Evolutionary conservation across 2,329 filamentous ascomycete species (phyloP).

Genomic region (Aspergillus fumigatus): DNA sequence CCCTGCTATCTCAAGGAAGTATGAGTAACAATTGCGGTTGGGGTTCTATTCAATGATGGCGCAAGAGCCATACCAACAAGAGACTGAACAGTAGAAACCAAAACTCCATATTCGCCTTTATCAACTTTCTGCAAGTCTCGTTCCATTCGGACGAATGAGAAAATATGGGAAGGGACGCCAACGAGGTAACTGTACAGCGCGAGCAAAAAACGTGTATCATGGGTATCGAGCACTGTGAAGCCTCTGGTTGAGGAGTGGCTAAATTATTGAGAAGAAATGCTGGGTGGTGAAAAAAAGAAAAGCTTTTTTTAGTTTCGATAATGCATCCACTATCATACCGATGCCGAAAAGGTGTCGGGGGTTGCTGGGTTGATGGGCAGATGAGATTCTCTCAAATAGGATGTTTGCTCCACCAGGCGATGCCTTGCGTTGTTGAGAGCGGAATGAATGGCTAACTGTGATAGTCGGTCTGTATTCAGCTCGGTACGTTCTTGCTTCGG

Average conservation of each 20-base stretch:
- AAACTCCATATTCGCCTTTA: background rate
- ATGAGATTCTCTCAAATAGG: conserved; percentile 20
- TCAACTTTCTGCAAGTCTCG: background rate
- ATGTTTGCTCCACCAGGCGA: conserved; percentile 6
- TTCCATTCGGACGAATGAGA: background rate
- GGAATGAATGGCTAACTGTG: conserved; percentile 8
- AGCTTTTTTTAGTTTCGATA: background rate
- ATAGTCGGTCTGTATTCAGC: conserved; percentile 5
- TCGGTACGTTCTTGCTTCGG: conserved; percentile 5
- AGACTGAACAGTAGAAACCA: background rate
- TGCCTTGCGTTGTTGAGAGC: conserved; percentile 8
- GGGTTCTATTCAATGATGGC: background rate
- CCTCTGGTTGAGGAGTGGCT: background rate
- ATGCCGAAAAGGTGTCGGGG: conserved; percentile 10
- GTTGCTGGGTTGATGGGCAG: conserved; percentile 29
- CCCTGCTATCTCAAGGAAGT: background rate
- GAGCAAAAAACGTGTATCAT: conserved; percentile 19
- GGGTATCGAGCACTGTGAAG: conserved; percentile 23
- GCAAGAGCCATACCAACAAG: background rate
- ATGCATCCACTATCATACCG: conserved; percentile 10
- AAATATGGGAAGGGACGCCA: background rate
- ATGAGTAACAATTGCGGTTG: background rate
- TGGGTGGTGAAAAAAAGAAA: background rate
- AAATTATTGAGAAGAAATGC: background rate
- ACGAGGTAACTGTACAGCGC: conserved; percentile 16